Evolutionary conservation across 169 alveolate species (phyloP), one percentile per base, ranked within the genome.

Genomic region (Plasmodium knowlesi): DNA sequence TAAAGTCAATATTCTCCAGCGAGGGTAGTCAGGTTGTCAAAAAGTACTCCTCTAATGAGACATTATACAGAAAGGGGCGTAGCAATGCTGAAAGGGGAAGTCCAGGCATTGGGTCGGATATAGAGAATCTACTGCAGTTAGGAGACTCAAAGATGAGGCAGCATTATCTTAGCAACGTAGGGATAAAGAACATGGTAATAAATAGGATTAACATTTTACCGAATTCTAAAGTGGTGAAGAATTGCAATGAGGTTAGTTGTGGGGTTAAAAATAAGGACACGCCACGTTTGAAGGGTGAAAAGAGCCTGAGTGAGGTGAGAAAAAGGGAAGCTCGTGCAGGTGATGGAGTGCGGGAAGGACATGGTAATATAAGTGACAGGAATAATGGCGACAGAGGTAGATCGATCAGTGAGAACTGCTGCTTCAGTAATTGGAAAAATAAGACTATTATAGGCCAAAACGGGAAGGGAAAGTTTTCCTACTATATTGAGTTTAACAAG

Each of bases 401-500:
- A 19, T 91, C 92, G 0, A 43, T 82, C 57, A 81, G 95, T 43
- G 95, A 91, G 73, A 82, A 82, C 43, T 41, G 76, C 37, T 46
- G 50, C 14, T 72, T 41, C 12, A 82, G 28, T 16, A 82, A 70
- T 73, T 91, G 83, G 61, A 91, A 72, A 25, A 91, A 91, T 82
- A 91, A 91, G 82, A 91, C 95, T 4, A 70, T 91, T 53, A 91
- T 91, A 32, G 95, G 95, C 19, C 50, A 91, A 91, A 88, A 88
- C 50, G 9, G 54, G 25, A 61, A 82, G 70, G 92, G 84, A 9
- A 82, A 82, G 32, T 91, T 80, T 71, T 14, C 95, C 28, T 91
- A 91, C 76, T 91, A 91, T 82, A 91, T 91, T 25, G 95, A 91
- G 54, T 91, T 91, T 91, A 78, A 82, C 57, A 67, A 91, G 30